phyloP scores from a whole-genome alignment of 352 stramenopile species.

The Phytophthora constricta region DNA sequence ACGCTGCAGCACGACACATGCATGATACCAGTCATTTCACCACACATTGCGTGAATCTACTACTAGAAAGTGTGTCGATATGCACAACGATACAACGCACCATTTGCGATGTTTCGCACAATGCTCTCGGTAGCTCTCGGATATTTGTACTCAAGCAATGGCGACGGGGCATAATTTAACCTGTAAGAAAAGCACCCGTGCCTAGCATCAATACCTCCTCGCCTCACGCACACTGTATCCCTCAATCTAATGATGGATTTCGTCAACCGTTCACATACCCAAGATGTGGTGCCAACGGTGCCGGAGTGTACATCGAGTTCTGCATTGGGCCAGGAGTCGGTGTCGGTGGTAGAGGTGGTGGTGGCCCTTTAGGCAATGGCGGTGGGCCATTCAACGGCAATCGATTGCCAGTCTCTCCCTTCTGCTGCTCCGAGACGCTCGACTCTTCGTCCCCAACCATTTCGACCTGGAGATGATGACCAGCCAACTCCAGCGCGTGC shows the following conservation, averaged over 20 bases:
- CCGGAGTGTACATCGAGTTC: constrained; percentile 36
- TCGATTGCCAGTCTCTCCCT: not conserved
- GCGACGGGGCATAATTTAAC: constrained; percentile 85
- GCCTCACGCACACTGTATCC: no score
- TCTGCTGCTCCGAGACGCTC: constrained; percentile 13
- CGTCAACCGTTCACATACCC: constrained; percentile 43
- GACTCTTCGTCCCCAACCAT: constrained; percentile 21
- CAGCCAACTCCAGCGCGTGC: constrained; percentile 57
- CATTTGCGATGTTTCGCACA: constrained; percentile 89
- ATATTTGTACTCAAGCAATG: constrained; percentile 89
- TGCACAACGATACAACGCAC: constrained; percentile 56
- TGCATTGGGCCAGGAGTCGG: constrained; percentile 12
- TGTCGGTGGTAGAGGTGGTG: constrained; percentile 35
- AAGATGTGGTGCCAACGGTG: constrained; percentile 73
- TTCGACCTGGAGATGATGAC: constrained; percentile 51
- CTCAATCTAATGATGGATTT: no score
- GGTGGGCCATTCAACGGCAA: constrained; percentile 17
- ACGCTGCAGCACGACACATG: constrained; percentile 54
- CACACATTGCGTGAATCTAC: no score
- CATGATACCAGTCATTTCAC: no score
- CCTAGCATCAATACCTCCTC: constrained; percentile 1
- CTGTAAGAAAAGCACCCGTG: constrained; percentile 34
- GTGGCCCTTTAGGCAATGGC: constrained; percentile 40
- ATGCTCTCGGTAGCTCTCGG: constrained; percentile 76
- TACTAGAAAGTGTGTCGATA: no score